phyloP scores from a whole-genome alignment of 208 protist species.

The Wallacemonas sp. region DNA sequence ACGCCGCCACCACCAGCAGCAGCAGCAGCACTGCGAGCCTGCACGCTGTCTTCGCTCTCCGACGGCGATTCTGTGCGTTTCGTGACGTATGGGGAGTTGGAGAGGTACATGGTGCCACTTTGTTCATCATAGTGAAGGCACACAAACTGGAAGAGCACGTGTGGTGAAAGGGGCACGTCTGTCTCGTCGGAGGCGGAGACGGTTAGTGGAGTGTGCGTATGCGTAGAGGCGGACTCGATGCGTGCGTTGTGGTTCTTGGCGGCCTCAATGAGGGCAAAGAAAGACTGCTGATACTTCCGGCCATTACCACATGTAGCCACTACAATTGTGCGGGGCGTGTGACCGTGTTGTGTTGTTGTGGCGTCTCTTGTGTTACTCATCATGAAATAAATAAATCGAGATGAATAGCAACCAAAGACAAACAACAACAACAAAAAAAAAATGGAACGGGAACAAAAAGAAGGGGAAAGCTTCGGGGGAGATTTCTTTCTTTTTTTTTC shows the following conservation, averaged over 20 bases:
- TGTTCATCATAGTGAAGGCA: constrained; percentile 55
- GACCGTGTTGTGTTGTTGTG: neutral
- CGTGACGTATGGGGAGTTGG: neutral
- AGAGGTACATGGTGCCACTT: constrained; percentile 37
- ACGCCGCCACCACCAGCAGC: neutral
- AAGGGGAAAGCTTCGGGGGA: neutral
- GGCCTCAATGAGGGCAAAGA: constrained; percentile 45
- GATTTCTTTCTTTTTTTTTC: constrained; percentile 13
- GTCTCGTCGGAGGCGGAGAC: too few relatives aligned
- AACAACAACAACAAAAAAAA: constrained; percentile 13
- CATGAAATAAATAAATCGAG: constrained; percentile 14
- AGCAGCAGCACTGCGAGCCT: neutral
- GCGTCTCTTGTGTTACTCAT: neutral
- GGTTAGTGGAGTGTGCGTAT: too few relatives aligned
- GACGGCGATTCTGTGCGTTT: neutral
- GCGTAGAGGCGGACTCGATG: neutral
- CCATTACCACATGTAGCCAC: constrained; percentile 68
- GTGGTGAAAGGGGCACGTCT: too few relatives aligned
- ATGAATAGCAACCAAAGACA: constrained; percentile 9
- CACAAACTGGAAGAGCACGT: constrained; percentile 47
- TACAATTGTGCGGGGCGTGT: constrained; percentile 28
- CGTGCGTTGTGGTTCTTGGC: constrained; percentile 34
- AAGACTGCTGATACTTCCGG: constrained; percentile 80
- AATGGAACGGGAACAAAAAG: neutral
- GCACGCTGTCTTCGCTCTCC: constrained; percentile 10